Evolutionary conservation across 768 basidiomycete genomes (phyloP).

Genomic region (Sporobolomyces pararoseus): DNA sequence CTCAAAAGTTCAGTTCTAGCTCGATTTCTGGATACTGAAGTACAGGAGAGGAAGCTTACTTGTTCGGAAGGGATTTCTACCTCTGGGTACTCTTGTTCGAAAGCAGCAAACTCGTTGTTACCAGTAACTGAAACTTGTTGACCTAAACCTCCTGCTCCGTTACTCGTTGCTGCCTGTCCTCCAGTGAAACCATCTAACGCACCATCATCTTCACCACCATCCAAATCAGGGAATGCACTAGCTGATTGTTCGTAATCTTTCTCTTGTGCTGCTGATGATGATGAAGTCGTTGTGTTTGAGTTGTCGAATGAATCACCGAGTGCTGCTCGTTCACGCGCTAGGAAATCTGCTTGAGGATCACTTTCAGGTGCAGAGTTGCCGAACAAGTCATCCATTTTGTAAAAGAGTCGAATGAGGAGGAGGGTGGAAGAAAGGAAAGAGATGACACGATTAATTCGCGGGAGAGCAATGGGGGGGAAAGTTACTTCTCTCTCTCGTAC

Average conservation of each 20-base stretch:
- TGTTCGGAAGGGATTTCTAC: slow-evolving; percentile 53
- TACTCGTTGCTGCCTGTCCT: slow-evolving; percentile 18
- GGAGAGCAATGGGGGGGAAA: no score
- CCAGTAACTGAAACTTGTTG: slow-evolving; percentile 73
- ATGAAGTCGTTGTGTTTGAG: slow-evolving; percentile 49
- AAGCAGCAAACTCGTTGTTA: slow-evolving; percentile 71
- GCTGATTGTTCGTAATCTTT: slow-evolving; percentile 80
- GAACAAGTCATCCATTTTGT: slow-evolving; percentile 40
- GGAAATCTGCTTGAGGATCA: slow-evolving; percentile 38
- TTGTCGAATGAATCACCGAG: slow-evolving; percentile 29
- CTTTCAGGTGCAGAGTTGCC: background rate
- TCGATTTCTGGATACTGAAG: background rate
- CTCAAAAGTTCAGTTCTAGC: background rate
- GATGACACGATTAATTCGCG: no score
- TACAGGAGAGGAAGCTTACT: slow-evolving; percentile 44
- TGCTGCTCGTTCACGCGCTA: slow-evolving; percentile 33
- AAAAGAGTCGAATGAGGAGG: background rate
- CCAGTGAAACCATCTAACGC: slow-evolving; percentile 47
- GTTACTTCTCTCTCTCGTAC: background rate
- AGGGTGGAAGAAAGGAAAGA: background rate
- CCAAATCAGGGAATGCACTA: slow-evolving; percentile 76
- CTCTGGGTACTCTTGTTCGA: slow-evolving; percentile 80
- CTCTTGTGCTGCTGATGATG: slow-evolving; percentile 47
- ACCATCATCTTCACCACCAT: slow-evolving; percentile 50
- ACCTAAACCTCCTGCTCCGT: slow-evolving; percentile 32